Evolutionary conservation across 176 grass and related monocot species (phyloP).

Genomic region (Oryza brachyantha): DNA sequence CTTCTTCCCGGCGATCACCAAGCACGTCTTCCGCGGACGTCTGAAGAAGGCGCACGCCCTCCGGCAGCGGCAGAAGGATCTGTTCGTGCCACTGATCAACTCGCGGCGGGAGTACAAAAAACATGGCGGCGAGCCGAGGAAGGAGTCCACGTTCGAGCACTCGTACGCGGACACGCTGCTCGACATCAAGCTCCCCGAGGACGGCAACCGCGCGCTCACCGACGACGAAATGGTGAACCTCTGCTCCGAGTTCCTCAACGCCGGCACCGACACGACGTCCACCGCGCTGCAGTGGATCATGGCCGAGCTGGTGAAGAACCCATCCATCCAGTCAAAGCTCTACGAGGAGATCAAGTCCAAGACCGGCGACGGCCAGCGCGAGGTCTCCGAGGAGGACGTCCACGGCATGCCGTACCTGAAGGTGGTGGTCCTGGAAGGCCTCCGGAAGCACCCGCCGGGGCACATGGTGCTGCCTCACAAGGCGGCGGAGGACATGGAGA

Average conservation of each 20-base stretch:
- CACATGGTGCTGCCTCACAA: constrained; percentile 54
- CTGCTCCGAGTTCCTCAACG: constrained; percentile 61
- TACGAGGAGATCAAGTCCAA: constrained; percentile 32
- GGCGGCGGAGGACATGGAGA: constrained; percentile 45
- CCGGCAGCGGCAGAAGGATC: constrained; percentile 18
- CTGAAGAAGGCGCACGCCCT: background rate
- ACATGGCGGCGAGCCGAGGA: background rate
- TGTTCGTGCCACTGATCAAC: constrained; percentile 43
- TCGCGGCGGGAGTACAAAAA: constrained; percentile 37
- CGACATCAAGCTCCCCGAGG: constrained; percentile 48
- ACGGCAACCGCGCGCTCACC: constrained; percentile 36
- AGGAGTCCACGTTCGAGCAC: constrained; percentile 37
- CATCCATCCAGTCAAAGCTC: constrained; percentile 39
- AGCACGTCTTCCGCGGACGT: constrained; percentile 36
- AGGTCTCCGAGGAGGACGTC: constrained; percentile 46
- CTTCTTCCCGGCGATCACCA: constrained; percentile 41
- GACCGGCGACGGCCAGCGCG: background rate
- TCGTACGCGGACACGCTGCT: constrained; percentile 71
- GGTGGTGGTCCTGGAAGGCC: constrained; percentile 56
- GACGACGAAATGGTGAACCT: constrained; percentile 42
- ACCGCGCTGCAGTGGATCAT: constrained; percentile 75
- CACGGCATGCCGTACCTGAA: constrained; percentile 61
- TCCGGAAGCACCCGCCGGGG: constrained; percentile 53
- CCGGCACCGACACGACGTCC: constrained; percentile 70
- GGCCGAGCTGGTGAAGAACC: constrained; percentile 71